Percentiles rank a stretch among this genome's conserved stretches.
Evolutionary conservation across 2,329 filamentous ascomycete species (phyloP).

Genomic region (Beauveria varroae): DNA sequence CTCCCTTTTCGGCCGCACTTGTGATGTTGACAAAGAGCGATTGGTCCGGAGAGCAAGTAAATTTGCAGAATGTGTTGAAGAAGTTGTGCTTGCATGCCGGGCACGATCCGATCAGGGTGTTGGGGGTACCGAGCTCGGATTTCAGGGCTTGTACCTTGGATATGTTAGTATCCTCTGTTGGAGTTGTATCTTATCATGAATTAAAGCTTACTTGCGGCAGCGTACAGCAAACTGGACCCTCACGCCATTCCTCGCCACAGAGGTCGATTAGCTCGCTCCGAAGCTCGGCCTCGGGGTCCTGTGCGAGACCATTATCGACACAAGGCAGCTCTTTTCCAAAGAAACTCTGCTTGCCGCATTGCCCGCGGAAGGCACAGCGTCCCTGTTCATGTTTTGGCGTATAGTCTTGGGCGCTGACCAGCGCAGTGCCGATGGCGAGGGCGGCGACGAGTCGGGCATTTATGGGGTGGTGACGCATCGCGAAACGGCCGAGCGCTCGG

Average conservation of each 20-base stretch:
- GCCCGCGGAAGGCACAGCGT: slow-evolving; percentile 81
- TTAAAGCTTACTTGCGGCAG: slow-evolving; percentile 57
- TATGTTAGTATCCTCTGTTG: background rate
- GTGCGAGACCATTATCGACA: slow-evolving; percentile 78
- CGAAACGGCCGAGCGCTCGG: slow-evolving; percentile 1
- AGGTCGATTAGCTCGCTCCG: slow-evolving; percentile 74
- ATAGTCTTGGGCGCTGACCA: slow-evolving; percentile 21
- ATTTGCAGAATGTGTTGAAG: slow-evolving; percentile 96
- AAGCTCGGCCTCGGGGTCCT: slow-evolving; percentile 62
- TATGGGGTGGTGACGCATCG: slow-evolving; percentile 27
- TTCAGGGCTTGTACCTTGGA: slow-evolving; percentile 67
- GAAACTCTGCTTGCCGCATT: slow-evolving; percentile 84
- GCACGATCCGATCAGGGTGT: slow-evolving; percentile 84
- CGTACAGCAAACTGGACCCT: slow-evolving; percentile 78
- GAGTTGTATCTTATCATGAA: background rate
- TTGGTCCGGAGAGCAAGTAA: slow-evolving; percentile 95
- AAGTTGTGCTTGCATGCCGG: slow-evolving; percentile 98
- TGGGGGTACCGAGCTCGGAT: slow-evolving; percentile 77
- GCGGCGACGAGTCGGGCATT: slow-evolving; percentile 23
- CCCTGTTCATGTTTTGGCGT: slow-evolving; percentile 73
- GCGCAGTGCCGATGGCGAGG: slow-evolving; percentile 21
- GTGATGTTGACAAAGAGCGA: slow-evolving; percentile 94
- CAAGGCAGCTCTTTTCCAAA: slow-evolving; percentile 89
- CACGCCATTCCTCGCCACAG: slow-evolving; percentile 80
- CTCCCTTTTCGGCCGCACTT: slow-evolving; percentile 53